Evolutionary conservation across 2,329 filamentous ascomycete species (phyloP).

Genomic region (Coccinonectria pachysandricola): DNA sequence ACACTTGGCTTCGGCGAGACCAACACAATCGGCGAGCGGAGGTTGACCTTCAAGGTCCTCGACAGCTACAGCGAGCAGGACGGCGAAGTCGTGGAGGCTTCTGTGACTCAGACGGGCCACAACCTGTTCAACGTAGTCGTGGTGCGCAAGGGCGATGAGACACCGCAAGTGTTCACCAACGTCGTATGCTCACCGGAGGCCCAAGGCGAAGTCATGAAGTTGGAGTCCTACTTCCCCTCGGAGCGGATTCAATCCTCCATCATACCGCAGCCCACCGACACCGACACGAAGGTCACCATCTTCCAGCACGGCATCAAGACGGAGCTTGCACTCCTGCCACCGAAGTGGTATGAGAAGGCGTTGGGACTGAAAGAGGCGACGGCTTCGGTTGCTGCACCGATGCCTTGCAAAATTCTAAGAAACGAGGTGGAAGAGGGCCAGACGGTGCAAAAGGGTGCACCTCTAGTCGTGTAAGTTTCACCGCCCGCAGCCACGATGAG

Average conservation of each 20-base stretch:
- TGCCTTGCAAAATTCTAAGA: conserved; percentile 93
- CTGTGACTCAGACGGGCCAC: conserved; percentile 36
- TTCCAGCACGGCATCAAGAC: conserved; percentile 62
- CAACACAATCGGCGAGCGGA: conserved; percentile 31
- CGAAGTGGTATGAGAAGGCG: conserved; percentile 79
- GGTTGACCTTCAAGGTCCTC: conserved; percentile 41
- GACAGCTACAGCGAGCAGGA: conserved; percentile 56
- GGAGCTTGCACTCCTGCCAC: conserved; percentile 46
- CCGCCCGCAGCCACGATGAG: conserved; percentile 17
- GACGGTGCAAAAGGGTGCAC: conserved; percentile 71
- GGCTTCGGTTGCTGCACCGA: conserved; percentile 81
- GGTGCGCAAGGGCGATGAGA: conserved; percentile 29
- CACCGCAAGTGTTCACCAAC: conserved; percentile 31
- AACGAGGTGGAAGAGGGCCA: conserved; percentile 82
- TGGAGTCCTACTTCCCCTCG: conserved; percentile 60
- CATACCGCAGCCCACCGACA: conserved; percentile 43
- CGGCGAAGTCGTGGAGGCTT: conserved; percentile 48
- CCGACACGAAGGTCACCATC: conserved; percentile 57
- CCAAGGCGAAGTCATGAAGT: conserved; percentile 19
- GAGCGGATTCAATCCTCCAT: conserved; percentile 73
- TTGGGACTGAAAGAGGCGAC: conserved; percentile 70
- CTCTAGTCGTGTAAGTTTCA: conserved; percentile 64
- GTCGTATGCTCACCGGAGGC: conserved; percentile 31
- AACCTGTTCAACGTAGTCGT: conserved; percentile 38
- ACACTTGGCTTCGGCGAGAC: conserved; percentile 45